Evolutionary conservation across 2,329 filamentous ascomycete species (phyloP).

Genomic region (Neocatenulostroma microsporum): DNA sequence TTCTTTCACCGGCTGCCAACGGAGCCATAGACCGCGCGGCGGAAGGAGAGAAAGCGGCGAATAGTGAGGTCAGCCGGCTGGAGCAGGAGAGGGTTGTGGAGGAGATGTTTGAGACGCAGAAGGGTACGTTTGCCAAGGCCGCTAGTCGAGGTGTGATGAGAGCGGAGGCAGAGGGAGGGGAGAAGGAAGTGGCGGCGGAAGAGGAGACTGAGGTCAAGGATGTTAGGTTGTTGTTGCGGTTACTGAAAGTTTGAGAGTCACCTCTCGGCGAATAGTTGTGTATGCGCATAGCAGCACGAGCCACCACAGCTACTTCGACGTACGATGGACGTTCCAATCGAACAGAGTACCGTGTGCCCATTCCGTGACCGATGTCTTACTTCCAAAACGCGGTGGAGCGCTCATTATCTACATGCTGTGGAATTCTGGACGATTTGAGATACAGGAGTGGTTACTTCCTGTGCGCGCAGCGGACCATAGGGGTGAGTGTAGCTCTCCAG

Average conservation of each 20-base stretch:
- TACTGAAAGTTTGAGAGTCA: constrained; percentile 8
- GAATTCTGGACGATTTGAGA: no score
- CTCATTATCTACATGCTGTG: no score
- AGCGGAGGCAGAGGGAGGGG: constrained; percentile 39
- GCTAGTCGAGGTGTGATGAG: constrained; percentile 25
- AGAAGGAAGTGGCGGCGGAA: constrained; percentile 66
- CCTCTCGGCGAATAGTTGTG: no score
- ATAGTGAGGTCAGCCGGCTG: constrained; percentile 20
- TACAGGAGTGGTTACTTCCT: no score
- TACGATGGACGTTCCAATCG: no score
- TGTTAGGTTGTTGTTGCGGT: constrained; percentile 11
- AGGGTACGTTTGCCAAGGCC: constrained; percentile 29
- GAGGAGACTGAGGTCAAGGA: constrained; percentile 73
- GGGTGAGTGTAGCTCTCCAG: no score
- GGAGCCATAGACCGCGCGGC: constrained; percentile 18
- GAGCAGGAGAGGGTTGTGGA: constrained; percentile 27
- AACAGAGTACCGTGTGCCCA: no score
- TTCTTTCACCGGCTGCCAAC: constrained; percentile 49
- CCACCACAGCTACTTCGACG: no score
- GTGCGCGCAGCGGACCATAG: no score
- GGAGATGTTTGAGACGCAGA: constrained; percentile 29
- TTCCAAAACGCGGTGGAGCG: no score
- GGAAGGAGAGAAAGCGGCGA: constrained; percentile 16
- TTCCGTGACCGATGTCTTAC: no score
- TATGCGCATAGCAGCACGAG: no score